Evolutionary conservation across 2,329 filamentous ascomycete species (phyloP).

Genomic region (Dactylellina leptospora): DNA sequence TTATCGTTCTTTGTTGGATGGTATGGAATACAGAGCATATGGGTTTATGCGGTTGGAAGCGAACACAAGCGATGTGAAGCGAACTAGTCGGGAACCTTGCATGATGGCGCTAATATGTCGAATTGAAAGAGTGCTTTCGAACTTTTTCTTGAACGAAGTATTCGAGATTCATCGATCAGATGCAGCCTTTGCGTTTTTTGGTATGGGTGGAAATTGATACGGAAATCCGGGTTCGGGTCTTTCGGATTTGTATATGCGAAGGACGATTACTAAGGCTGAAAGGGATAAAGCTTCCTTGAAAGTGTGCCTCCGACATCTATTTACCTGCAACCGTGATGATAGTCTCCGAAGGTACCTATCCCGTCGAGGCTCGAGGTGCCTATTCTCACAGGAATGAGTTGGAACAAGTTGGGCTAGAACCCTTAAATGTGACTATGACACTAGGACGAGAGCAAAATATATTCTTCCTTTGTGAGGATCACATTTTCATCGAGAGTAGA

Average conservation of each 20-base stretch:
- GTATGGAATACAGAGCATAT: background rate
- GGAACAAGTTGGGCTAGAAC: constrained; percentile 18
- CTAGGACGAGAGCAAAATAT: constrained; percentile 3
- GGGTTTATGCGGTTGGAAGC: constrained; percentile 43
- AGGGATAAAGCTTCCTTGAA: no score
- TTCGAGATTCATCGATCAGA: no score
- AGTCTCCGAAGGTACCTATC: no score
- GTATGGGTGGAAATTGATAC: background rate
- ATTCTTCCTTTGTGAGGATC: constrained; percentile 12
- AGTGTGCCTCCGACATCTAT: constrained; percentile 20
- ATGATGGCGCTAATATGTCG: background rate
- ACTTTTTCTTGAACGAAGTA: no score
- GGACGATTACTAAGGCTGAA: no score
- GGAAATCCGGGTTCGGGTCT: constrained; percentile 14
- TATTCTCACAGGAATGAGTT: constrained; percentile 42
- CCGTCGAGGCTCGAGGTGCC: no score
- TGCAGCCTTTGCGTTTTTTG: no score
- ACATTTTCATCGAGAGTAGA: constrained; percentile 21
- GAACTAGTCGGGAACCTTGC: constrained; percentile 19
- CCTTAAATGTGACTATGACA: background rate
- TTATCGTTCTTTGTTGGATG: no score
- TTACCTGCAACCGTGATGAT: no score
- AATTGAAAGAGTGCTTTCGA: no score
- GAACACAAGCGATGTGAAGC: constrained; percentile 52
- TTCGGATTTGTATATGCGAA: no score